phyloP scores from a whole-genome alignment of 805 yeast genomes.

The Kuraishia piskuri region DNA sequence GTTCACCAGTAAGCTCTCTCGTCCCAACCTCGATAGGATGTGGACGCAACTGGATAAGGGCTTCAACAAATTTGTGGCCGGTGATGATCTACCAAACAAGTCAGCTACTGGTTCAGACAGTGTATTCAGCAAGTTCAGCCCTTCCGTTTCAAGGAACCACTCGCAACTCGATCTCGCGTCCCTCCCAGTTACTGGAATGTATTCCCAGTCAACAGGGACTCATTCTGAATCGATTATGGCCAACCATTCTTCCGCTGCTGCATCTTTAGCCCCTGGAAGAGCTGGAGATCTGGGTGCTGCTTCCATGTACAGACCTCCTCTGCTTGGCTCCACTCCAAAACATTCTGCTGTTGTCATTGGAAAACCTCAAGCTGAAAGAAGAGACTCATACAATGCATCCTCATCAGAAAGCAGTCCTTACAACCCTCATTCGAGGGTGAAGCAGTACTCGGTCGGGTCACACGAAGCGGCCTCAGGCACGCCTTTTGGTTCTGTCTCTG shows the following conservation, averaged over 20 bases:
- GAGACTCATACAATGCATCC: not conserved
- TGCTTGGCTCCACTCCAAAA: not conserved
- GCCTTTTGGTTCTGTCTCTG: too few relatives aligned
- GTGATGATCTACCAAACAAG: slow-evolving; percentile 54
- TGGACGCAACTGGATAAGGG: slow-evolving; percentile 87
- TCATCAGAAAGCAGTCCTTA: not conserved
- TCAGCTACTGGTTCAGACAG: slow-evolving; percentile 30
- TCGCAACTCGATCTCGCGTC: slow-evolving; percentile 27
- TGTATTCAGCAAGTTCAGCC: slow-evolving; percentile 65
- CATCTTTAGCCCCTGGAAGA: slow-evolving; percentile 12
- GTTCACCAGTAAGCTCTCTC: slow-evolving; percentile 49
- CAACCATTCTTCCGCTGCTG: slow-evolving; percentile 13
- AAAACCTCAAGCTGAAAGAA: not conserved
- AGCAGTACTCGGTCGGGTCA: not conserved
- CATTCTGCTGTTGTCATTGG: not conserved
- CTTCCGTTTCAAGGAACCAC: slow-evolving; percentile 52
- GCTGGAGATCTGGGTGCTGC: not conserved
- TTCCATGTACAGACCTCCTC: not conserved
- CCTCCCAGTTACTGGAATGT: not conserved
- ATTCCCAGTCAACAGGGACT: not conserved
- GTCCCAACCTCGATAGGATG: slow-evolving; percentile 64
- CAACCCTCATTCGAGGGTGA: not conserved
- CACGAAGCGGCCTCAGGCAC: not conserved
- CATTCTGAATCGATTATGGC: not conserved
- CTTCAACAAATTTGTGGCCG: slow-evolving; percentile 73